phyloP scores from a whole-genome alignment of 805 yeast genomes.

The Isabelozyma heimii region DNA sequence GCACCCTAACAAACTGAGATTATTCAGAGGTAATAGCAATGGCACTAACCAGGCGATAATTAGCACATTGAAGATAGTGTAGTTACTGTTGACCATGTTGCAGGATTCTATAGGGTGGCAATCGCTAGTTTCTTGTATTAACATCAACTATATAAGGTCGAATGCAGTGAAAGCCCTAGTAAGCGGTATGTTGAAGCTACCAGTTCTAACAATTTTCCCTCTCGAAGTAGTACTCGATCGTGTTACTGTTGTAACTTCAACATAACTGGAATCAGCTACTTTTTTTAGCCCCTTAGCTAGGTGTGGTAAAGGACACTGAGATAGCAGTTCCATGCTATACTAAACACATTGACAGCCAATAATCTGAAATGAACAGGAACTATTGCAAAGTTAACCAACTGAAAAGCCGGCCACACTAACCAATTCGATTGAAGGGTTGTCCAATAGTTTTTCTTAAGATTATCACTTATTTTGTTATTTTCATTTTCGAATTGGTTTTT shows the following conservation, averaged over 20 bases:
- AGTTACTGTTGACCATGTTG: no score
- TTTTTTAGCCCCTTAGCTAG: no score
- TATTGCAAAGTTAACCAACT: conserved; percentile 68
- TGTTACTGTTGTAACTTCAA: no score
- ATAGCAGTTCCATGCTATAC: conserved; percentile 83
- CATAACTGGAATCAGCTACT: no score
- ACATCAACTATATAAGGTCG: neutral
- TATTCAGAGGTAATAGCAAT: no score
- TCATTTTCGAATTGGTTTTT: conserved; percentile 42
- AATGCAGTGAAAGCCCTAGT: no score
- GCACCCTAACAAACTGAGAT: no score
- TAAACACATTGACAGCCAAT: conserved; percentile 63
- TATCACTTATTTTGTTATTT: conserved; percentile 18
- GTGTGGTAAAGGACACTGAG: conserved; percentile 49
- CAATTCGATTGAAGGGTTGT: conserved; percentile 72
- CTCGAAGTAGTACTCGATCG: no score
- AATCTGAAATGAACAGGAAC: conserved; percentile 73
- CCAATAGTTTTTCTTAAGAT: conserved; percentile 52
- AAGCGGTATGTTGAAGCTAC: no score
- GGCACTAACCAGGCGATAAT: no score
- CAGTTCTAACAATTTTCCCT: no score
- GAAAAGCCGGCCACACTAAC: conserved; percentile 90
- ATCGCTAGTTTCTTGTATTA: neutral
- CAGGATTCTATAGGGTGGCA: neutral
- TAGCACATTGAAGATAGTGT: no score